phyloP scores from a whole-genome alignment of 495 filamentous ascomycete genomes.

The Xylaria flabelliformis region DNA sequence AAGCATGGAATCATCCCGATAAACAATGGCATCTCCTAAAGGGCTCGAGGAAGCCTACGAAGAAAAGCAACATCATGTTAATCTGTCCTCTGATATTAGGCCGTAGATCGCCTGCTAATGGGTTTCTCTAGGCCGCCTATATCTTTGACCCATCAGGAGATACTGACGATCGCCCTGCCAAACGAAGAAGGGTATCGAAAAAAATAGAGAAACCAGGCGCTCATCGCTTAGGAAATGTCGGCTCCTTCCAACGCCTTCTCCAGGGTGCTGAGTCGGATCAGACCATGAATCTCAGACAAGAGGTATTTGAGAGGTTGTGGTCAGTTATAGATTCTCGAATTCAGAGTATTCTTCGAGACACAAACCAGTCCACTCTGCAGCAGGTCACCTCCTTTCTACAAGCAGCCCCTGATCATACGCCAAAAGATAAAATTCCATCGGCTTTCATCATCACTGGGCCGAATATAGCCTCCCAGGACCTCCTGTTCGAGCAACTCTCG shows the following conservation, averaged over 20 bases:
- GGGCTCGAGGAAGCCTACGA: constrained; percentile 32
- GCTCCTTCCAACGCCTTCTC: constrained; percentile 65
- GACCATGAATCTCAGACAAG: constrained; percentile 60
- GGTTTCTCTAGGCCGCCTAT: constrained; percentile 65
- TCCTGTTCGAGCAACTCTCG: constrained; percentile 73
- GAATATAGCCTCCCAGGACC: constrained; percentile 79
- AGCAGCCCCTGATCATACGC: constrained; percentile 47
- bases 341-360: constrained; percentile 64
- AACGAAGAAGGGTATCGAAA: constrained; percentile 64
- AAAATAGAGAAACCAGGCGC: constrained; percentile 36
- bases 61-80: constrained; percentile 58
- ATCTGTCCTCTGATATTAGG: not conserved
- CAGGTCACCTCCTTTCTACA: constrained; percentile 71
- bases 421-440: constrained; percentile 66
- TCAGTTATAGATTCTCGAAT: constrained; percentile 68
- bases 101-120: constrained; percentile 26
- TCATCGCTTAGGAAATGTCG: constrained; percentile 24
- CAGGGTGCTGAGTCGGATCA: constrained; percentile 64
- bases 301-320: constrained; percentile 73
- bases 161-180: constrained; percentile 58
- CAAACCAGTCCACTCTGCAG: constrained; percentile 65
- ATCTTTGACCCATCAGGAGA: constrained; percentile 65
- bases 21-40: constrained; percentile 36
- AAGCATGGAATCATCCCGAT: not conserved
- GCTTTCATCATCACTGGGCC: constrained; percentile 84